These are phyloP conservation scores for Aspergillus pseudoglaucus DNA, from an alignment of 2,329 filamentous ascomycete species.

Conservation along the genomic window DNA sequence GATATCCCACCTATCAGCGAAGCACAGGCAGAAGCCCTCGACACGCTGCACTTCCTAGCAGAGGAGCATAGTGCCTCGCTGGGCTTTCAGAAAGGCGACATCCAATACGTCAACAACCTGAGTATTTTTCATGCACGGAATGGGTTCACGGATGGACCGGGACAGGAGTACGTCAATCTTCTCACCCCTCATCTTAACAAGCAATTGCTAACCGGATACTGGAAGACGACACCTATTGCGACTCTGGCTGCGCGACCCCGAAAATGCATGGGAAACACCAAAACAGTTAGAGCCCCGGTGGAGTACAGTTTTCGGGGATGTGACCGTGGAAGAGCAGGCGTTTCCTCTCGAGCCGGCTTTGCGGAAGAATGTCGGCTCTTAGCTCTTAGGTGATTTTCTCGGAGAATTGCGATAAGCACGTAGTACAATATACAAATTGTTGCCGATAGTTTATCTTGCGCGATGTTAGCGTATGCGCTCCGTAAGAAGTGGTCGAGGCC, in stretches of 20 bases:
- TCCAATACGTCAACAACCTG: slow-evolving; percentile 45
- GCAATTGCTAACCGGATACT: background rate
- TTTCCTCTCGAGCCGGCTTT: slow-evolving; percentile 36
- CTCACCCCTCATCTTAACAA: background rate
- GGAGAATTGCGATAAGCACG: no score
- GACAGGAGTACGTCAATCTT: slow-evolving; percentile 23
- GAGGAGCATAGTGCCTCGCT: slow-evolving; percentile 34
- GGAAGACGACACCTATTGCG: slow-evolving; percentile 35
- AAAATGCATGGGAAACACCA: slow-evolving; percentile 38
- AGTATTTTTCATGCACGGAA: slow-evolving; percentile 43
- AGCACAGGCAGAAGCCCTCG: slow-evolving; percentile 45
- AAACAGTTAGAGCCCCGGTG: slow-evolving; percentile 29
- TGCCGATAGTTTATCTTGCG: no score
- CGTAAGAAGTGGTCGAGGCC: no score
- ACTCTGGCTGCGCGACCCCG: slow-evolving; percentile 41
- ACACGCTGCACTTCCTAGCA: slow-evolving; percentile 42
- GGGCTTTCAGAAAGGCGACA: slow-evolving; percentile 40
- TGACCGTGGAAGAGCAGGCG: slow-evolving; percentile 33
- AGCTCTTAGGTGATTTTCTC: background rate
- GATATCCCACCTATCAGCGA: slow-evolving; percentile 42
- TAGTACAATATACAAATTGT: no score
- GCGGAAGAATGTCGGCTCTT: background rate
- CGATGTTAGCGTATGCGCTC: no score
- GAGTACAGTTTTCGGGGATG: slow-evolving; percentile 36
- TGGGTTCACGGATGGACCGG: slow-evolving; percentile 32